Evolutionary conservation across 768 basidiomycete species (phyloP), one percentile per base, ranked within the genome.

Genomic region (Naematelia aurantialba): DNA sequence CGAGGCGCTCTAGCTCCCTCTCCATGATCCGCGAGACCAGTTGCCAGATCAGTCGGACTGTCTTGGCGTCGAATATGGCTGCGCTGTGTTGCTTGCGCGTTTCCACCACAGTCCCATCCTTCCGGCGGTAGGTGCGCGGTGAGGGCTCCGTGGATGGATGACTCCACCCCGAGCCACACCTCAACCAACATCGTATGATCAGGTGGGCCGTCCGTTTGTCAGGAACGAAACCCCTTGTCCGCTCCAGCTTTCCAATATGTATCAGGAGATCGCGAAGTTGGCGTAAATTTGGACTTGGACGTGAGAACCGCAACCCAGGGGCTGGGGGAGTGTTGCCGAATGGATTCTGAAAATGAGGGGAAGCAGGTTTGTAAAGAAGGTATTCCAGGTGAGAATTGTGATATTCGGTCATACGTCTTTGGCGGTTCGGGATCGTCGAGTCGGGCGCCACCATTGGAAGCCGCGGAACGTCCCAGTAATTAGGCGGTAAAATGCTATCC

Each of bases 191-290:
- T 69, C 85, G 85, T 60, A 88, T 59, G 45, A 89, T 52, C 48
- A 89, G 83, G 67, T 90, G 89, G 56, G 83, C 78, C 3, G 89
- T 89, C 39, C 87, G 79, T 10, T 85, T 81, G 70, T 91, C 88
- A 8, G 85, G 83, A 11, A 69, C 69, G 69, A 89, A 87, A 5
- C 76, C 80, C 34, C 80, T 79, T 45, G 78, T 51, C 34, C 26
- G 46, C 51, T 68, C 49, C 74, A 65, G 48, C 50, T 56, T 59
- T 45, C 78, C 70, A 27, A 89, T 80, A 12, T 77, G 60, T 31
- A 79, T 72, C 54, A 84, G 79, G 27, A 80, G 74, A 8, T 58
- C 52, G 2, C 62, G 39, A 1, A 71, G 58, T 59, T 67, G 67
- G 5, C 45, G 57, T 24, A 67, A 48, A 17, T 55, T 39, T 12